phyloP scores from a whole-genome alignment of 345 rosid genomes.

The Eucalyptus sp. region DNA sequence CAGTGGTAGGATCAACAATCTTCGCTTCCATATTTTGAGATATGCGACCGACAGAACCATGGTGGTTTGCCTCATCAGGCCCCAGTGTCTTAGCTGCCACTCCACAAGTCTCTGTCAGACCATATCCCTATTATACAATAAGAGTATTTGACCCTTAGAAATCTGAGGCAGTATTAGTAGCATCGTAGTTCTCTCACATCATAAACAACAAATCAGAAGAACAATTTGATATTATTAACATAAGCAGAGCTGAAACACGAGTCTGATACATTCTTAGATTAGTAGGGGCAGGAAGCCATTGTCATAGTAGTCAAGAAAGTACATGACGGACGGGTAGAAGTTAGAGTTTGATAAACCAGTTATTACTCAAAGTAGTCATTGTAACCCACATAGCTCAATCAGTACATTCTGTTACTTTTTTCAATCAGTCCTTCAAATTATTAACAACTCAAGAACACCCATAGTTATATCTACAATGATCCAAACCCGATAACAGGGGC shows the following conservation, averaged over 20 bases:
- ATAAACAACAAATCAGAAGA: neutral
- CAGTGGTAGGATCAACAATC: slow-evolving; percentile 58
- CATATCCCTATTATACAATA: slow-evolving; percentile 55
- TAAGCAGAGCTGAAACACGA: neutral
- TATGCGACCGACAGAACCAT: slow-evolving; percentile 62
- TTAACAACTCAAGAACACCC: neutral
- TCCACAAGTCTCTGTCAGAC: slow-evolving; percentile 73
- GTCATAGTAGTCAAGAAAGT: neutral
- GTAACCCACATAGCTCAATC: neutral
- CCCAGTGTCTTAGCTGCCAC: slow-evolving; percentile 24
- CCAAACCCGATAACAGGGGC: neutral
- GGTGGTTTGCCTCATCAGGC: slow-evolving; percentile 30
- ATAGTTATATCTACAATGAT: neutral
- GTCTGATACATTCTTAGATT: neutral
- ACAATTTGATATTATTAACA: neutral
- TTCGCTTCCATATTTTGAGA: slow-evolving; percentile 48
- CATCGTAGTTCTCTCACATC: neutral
- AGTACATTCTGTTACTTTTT: neutral
- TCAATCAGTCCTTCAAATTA: neutral
- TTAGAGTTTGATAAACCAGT: neutral
- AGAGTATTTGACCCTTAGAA: neutral
- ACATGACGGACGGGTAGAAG: neutral
- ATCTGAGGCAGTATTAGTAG: neutral
- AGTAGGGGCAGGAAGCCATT: neutral
- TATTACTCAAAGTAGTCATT: neutral